Percentiles rank a stretch among this genome's conserved stretches.
Conservation (phyloP, 805 yeast species). For the Millerozyma miso region DNA sequence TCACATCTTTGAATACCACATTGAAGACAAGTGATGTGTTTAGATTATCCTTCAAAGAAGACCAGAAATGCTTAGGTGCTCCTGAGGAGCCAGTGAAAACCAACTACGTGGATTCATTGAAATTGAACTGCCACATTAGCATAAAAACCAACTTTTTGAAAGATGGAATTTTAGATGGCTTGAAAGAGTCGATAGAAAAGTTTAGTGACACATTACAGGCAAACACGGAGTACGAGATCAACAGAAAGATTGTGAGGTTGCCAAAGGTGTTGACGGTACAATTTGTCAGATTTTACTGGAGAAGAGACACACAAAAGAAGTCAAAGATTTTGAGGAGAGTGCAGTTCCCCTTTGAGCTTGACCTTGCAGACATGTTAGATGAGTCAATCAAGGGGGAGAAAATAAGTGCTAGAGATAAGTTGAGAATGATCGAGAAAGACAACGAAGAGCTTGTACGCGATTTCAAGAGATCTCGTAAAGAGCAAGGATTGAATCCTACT, state of each 20-base stretch:
- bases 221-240: constrained; percentile 66
- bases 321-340: constrained; percentile 93
- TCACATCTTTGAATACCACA: constrained; percentile 46
- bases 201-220: constrained; percentile 64
- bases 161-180: constrained; percentile 74
- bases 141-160: constrained; percentile 81
- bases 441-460: constrained; percentile 69
- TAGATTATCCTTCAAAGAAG: constrained; percentile 59
- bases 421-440: constrained; percentile 71
- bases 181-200: constrained; percentile 76
- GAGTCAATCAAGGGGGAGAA: constrained; percentile 67
- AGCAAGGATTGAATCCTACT: constrained; percentile 38
- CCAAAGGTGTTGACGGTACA: constrained; percentile 89
- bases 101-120: constrained; percentile 50
- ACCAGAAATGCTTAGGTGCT: constrained; percentile 56
- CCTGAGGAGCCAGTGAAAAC: constrained; percentile 25
- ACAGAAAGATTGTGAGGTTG: constrained; percentile 60
- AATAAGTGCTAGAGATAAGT: constrained; percentile 67
- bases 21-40: constrained; percentile 56
- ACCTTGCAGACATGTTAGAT: constrained; percentile 79
- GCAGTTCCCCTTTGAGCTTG: constrained; percentile 90
- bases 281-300: constrained; percentile 95
- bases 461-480: constrained; percentile 53
- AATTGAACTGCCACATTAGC: constrained; percentile 85
- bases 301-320: constrained; percentile 83